phyloP scores from a whole-genome alignment of 2,329 filamentous ascomycete species.

The Taxawa tesnikishii region DNA sequence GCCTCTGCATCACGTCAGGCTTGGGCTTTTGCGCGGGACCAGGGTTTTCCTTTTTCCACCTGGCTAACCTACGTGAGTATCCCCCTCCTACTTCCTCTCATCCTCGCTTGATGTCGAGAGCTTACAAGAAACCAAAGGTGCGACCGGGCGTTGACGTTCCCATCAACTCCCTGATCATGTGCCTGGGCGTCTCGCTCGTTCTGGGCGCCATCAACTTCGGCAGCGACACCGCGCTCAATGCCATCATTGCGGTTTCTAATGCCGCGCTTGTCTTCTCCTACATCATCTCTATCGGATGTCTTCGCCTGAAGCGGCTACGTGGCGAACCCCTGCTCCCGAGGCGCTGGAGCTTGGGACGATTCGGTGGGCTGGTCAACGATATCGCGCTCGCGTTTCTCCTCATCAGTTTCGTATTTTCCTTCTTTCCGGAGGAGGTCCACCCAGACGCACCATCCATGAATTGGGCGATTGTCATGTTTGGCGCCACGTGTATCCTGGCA shows the following conservation, averaged over 20 bases:
- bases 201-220: slow-evolving; percentile 31
- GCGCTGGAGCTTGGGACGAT: slow-evolving; percentile 19
- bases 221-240: slow-evolving; percentile 26
- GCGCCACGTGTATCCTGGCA: slow-evolving; percentile 4
- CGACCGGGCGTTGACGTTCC: too few species aligned
- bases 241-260: slow-evolving; percentile 27
- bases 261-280: slow-evolving; percentile 21
- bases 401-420: slow-evolving; percentile 20
- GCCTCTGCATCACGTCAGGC: slow-evolving; percentile 20
- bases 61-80: slow-evolving; percentile 19
- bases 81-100: neutral
- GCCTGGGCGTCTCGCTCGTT: slow-evolving; percentile 17
- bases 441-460: slow-evolving; percentile 17
- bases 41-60: slow-evolving; percentile 20
- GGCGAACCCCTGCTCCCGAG: slow-evolving; percentile 18
- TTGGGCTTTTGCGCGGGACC: slow-evolving; percentile 21
- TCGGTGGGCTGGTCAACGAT: slow-evolving; percentile 20
- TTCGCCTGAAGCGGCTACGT: slow-evolving; percentile 19
- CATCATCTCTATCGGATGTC: slow-evolving; percentile 17
- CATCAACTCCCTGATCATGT: slow-evolving; percentile 13
- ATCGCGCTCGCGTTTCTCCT: slow-evolving; percentile 18
- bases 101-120: too few species aligned
- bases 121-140: neutral
- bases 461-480: slow-evolving; percentile 20
- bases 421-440: slow-evolving; percentile 16